Conservation (phyloP, 495 filamentous ascomycete genomes). For the Neurospora cerealis region DNA sequence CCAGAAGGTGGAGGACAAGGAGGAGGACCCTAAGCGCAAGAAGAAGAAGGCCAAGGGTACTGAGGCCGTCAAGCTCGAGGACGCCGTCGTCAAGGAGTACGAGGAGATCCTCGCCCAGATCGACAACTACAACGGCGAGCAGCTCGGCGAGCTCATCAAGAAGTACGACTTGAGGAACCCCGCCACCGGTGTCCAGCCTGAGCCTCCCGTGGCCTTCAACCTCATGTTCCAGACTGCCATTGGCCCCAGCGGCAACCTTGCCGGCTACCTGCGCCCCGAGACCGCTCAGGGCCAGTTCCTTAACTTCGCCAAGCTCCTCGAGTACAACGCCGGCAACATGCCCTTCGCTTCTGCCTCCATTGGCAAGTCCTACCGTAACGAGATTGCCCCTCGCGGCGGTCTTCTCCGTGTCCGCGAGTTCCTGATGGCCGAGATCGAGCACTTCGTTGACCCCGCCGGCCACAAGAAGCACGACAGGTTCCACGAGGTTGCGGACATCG, state of each 20-base stretch:
- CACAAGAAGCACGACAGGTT: constrained; percentile 68
- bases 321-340: constrained; percentile 64
- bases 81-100: constrained; percentile 59
- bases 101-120: constrained; percentile 63
- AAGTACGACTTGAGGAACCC: constrained; percentile 65
- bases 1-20: constrained; percentile 57
- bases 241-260: constrained; percentile 49
- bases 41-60: constrained; percentile 48
- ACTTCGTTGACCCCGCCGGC: constrained; percentile 61
- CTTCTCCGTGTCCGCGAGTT: constrained; percentile 74
- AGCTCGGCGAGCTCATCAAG: constrained; percentile 60
- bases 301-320: constrained; percentile 66
- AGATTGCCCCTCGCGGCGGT: constrained; percentile 65
- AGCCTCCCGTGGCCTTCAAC: constrained; percentile 61
- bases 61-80: constrained; percentile 53
- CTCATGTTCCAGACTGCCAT: constrained; percentile 72
- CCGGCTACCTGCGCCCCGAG: constrained; percentile 60
- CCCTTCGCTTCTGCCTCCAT: constrained; percentile 72
- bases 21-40: constrained; percentile 38
- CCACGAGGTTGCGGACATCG: constrained; percentile 52
- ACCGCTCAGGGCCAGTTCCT: constrained; percentile 71
- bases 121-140: constrained; percentile 64
- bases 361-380: constrained; percentile 71
- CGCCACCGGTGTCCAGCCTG: constrained; percentile 44
- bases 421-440: constrained; percentile 76